These are phyloP conservation scores for Trametes cingulata DNA, from an alignment of 768 basidiomycete species.

Conservation along the genomic window DNA sequence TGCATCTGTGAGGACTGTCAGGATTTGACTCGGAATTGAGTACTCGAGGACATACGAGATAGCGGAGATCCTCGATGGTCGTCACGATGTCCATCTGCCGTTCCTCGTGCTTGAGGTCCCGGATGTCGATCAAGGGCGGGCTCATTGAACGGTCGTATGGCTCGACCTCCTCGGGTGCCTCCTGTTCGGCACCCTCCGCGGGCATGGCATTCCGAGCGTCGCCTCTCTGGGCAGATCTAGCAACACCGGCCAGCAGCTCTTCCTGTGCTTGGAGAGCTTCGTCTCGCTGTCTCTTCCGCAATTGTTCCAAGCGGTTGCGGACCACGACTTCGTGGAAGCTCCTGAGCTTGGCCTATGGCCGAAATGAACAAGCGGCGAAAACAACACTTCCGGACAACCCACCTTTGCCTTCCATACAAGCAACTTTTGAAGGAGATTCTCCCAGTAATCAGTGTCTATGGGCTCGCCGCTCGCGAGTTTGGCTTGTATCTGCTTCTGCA, in stretches of 20 bases:
- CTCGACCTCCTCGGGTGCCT: slow-evolving; percentile 64
- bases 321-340: slow-evolving; percentile 95
- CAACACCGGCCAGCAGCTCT: slow-evolving; percentile 82
- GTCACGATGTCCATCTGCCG: slow-evolving; percentile 77
- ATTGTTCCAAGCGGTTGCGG: slow-evolving; percentile 91
- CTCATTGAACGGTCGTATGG: slow-evolving; percentile 87
- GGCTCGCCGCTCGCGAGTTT: slow-evolving; percentile 93
- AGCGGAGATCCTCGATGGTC: slow-evolving; percentile 60
- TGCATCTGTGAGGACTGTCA: slow-evolving; percentile 52
- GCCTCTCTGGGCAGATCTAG: slow-evolving; percentile 53
- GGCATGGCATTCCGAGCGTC: slow-evolving; percentile 42
- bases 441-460: slow-evolving; percentile 98
- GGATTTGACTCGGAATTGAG: not conserved
- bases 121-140: slow-evolving; percentile 72
- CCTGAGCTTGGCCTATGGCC: slow-evolving; percentile 79
- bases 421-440: slow-evolving; percentile 84
- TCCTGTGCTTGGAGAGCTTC: slow-evolving; percentile 94
- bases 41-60: slow-evolving; percentile 52
- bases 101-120: slow-evolving; percentile 72
- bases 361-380: not conserved
- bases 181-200: slow-evolving; percentile 37
- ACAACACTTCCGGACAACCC: not conserved
- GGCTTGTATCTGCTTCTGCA: slow-evolving; percentile 85
- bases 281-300: slow-evolving; percentile 93
- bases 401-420: slow-evolving; percentile 98